A percentile compares a stretch with the other conserved stretches of the same genome.
Evolutionary conservation across 2,329 filamentous ascomycete genomes (phyloP).

Genomic region (Fusarium robinianum): DNA sequence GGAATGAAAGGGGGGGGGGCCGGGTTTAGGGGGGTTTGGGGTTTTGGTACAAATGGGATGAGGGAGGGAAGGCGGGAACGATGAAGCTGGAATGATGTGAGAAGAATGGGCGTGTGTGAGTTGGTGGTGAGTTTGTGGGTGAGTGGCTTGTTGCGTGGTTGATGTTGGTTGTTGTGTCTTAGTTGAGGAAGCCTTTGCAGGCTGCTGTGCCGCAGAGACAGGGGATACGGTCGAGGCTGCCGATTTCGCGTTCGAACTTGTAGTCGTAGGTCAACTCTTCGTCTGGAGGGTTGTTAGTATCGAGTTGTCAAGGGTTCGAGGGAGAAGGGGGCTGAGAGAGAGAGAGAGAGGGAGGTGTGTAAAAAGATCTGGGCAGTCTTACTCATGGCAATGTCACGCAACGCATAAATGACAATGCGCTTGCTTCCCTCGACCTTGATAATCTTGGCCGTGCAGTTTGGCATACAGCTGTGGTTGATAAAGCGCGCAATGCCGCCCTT

Average conservation of each 20-base stretch:
- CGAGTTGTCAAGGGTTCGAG: conserved; percentile 14
- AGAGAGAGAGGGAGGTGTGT: no score
- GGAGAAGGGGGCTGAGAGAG: background rate
- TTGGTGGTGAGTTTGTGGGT: no score
- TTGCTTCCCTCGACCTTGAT: conserved; percentile 99
- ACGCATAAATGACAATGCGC: conserved; percentile 97
- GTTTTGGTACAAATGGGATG: no score
- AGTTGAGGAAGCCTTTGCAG: conserved; percentile 99
- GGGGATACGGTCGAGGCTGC: conserved; percentile 91
- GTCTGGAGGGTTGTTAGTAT: conserved; percentile 65
- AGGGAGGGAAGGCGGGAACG: no score
- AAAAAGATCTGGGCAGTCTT: no score
- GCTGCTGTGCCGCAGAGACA: conserved; percentile 95
- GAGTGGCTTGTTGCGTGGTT: no score
- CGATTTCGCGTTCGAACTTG: conserved; percentile 98
- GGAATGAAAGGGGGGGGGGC: no score
- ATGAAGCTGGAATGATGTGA: no score
- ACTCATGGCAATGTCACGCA: conserved; percentile 95
- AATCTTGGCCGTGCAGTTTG: conserved; percentile 98
- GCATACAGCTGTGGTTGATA: conserved; percentile 98
- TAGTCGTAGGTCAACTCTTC: conserved; percentile 99
- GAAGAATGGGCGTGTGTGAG: no score
- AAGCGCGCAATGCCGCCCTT: conserved; percentile 97
- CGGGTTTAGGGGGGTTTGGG: no score
- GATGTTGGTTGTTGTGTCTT: no score